A percentile compares a stretch with the other conserved stretches of the same genome.
These are phyloP conservation scores for Carpinus fangiana DNA, from an alignment of 306 rosid species.

Conservation along the genomic window DNA sequence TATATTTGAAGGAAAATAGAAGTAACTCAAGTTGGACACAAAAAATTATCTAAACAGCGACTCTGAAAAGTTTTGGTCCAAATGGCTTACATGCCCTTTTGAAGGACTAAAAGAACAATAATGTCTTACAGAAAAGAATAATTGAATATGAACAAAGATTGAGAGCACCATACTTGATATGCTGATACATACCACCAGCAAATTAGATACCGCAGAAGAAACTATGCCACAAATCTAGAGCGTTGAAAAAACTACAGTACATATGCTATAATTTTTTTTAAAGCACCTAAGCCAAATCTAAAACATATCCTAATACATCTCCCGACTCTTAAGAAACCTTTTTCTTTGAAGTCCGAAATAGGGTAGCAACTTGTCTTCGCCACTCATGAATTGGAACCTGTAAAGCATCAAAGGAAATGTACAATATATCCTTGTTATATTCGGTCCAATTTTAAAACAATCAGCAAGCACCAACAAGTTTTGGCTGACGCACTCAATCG, in stretches of 20 bases:
- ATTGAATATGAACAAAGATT: neutral
- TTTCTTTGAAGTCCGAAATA: constrained; percentile 30
- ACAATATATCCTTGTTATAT: constrained; percentile 6
- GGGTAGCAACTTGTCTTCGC: constrained; percentile 71
- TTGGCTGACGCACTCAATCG: neutral
- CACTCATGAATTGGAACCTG: constrained; percentile 72
- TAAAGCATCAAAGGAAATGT: constrained; percentile 19
- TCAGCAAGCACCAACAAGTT: constrained; percentile 3
- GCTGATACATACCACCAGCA: neutral
- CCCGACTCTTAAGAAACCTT: constrained; percentile 25
- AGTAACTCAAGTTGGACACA: neutral
- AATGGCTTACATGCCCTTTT: neutral
- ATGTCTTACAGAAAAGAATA: neutral
- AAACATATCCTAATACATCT: neutral
- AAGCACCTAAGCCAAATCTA: no score
- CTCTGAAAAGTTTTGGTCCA: neutral
- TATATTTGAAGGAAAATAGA: neutral
- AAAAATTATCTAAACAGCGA: neutral
- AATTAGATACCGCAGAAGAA: neutral
- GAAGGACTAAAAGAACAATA: neutral
- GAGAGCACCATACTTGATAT: neutral
- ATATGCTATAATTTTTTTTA: no score
- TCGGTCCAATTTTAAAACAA: constrained; percentile 1
- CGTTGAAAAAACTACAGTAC: no score
- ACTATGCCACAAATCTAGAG: neutral